Evolutionary conservation across 2,329 filamentous ascomycete species (phyloP).

Genomic region (Furcasterigmium sp.): DNA sequence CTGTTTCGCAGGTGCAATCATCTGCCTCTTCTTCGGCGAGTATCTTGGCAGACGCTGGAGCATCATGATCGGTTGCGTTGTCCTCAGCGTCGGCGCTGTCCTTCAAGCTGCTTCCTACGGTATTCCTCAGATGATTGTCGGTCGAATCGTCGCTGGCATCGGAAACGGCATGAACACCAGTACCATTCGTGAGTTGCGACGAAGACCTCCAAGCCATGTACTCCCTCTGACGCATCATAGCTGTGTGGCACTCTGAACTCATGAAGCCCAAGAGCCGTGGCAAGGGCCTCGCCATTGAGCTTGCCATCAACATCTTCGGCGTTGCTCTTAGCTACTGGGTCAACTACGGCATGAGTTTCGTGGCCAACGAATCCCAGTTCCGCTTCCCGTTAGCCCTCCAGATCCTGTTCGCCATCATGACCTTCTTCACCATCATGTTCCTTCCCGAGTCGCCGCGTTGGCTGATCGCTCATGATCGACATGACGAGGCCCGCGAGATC

Average conservation of each 20-base stretch:
- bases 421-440: slow-evolving; percentile 23
- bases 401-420: slow-evolving; percentile 32
- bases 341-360: slow-evolving; percentile 31
- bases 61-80: slow-evolving; percentile 32
- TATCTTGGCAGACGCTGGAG: slow-evolving; percentile 33
- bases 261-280: slow-evolving; percentile 34
- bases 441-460: slow-evolving; percentile 40
- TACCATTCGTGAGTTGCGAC: slow-evolving; percentile 28
- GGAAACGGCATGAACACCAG: slow-evolving; percentile 38
- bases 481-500: slow-evolving; percentile 33
- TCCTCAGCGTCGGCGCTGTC: slow-evolving; percentile 35
- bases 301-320: slow-evolving; percentile 32
- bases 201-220: no score
- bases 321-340: slow-evolving; percentile 28
- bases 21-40: slow-evolving; percentile 33
- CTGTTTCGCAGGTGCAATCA: slow-evolving; percentile 40
- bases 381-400: slow-evolving; percentile 41
- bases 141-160: slow-evolving; percentile 36
- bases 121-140: slow-evolving; percentile 27
- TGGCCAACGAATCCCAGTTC: slow-evolving; percentile 30
- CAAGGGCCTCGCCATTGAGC: slow-evolving; percentile 21
- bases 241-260: slow-evolving; percentile 35
- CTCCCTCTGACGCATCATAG: slow-evolving; percentile 9
- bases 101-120: slow-evolving; percentile 31
- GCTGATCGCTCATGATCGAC: slow-evolving; percentile 41